Base-by-base conservation (phyloP, 2,329 filamentous ascomycete species). In the Sclerotinia subarctica region DNA sequence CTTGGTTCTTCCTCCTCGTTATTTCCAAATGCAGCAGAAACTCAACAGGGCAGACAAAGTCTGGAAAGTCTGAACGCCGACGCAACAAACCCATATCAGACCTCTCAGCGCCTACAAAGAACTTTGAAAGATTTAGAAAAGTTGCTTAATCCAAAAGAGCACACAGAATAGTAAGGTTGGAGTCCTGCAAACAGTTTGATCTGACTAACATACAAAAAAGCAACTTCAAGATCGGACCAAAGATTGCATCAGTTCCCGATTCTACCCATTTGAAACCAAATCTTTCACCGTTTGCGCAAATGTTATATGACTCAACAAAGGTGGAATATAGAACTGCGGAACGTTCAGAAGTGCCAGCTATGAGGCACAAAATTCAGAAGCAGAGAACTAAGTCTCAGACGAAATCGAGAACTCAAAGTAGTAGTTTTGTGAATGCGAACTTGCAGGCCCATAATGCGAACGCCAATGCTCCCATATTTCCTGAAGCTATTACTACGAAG, bases 81-180 rank as follows among this genome's bases (percentile, higher is more conserved):
- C 77, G 88, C 89, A 69, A 80, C 82, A 52, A 84, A 81, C 70
- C 80, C 86, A 32, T 81, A 83, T 59, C 83, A 85, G 54, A 83
- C 84, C 42, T 89, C 90, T 26, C 85, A 86, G 76, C 86, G 87
- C 71, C 81, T 94, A 58, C 89, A 91, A 73, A 87, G 89, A 73
- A 90, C 88, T 15, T 83, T 94, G 57, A 85, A 90, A 73, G 89
- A 94, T 77, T 82, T 97, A 42, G 86, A 92, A 68, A 87, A 89
- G 71, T 84, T 96, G 52, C 79, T 97, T 67, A 88, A 88, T 75
- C 85, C 88, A 1, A 85, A 89, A n/a, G 88, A 89, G 70, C 81
- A 91, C 71, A 89, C 90, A 13, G 81, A 90, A 74, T 92, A 72
- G 75, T 78, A 70, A 69, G 76, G 60, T 64, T 24, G 21, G 46